A percentile compares a stretch with the other conserved stretches of the same genome.
Conservation (phyloP, 2,329 filamentous ascomycete genomes). For the Apiospora rasikravindrae region DNA sequence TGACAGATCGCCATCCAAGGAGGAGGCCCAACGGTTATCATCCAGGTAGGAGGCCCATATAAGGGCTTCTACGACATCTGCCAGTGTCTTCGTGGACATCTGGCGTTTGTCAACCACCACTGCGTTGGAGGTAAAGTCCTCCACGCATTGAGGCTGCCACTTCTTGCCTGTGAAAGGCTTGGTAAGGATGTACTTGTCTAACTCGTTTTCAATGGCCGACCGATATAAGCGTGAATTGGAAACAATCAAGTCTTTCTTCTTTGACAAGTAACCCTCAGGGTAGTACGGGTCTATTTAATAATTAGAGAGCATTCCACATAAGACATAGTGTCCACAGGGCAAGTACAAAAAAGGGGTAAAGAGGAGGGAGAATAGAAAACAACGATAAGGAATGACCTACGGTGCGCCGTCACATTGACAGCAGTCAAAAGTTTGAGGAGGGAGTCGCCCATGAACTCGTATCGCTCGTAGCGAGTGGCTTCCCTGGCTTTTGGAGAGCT, state of each 20-base stretch:
- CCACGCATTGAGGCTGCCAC: constrained; percentile 72
- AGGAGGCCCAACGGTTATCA: constrained; percentile 66
- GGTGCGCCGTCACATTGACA: constrained; percentile 63
- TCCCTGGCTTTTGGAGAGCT: constrained; percentile 67
- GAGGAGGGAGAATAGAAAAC: not conserved
- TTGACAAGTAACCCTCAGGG: constrained; percentile 78
- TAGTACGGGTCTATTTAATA: constrained; percentile 60
- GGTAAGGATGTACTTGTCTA: constrained; percentile 76
- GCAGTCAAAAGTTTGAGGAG: constrained; percentile 78
- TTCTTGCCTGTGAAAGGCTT: constrained; percentile 70
- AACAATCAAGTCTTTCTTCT: constrained; percentile 71
- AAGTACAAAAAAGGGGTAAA: not conserved
- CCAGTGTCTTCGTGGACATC: constrained; percentile 74
- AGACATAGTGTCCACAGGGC: not conserved
- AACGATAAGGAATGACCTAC: constrained; percentile 45
- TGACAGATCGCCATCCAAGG: constrained; percentile 67
- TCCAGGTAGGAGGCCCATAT: constrained; percentile 77
- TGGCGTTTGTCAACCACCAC: constrained; percentile 20
- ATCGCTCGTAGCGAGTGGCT: constrained; percentile 74
- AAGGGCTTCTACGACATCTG: constrained; percentile 85
- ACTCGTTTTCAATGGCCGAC: constrained; percentile 64
- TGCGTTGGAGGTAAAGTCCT: constrained; percentile 41
- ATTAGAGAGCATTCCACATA: not conserved
- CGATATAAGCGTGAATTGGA: constrained; percentile 75
- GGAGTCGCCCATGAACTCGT: constrained; percentile 88